These are phyloP conservation scores for Metschnikowia anglica DNA, from an alignment of 805 yeast species.

Conservation along the genomic window DNA sequence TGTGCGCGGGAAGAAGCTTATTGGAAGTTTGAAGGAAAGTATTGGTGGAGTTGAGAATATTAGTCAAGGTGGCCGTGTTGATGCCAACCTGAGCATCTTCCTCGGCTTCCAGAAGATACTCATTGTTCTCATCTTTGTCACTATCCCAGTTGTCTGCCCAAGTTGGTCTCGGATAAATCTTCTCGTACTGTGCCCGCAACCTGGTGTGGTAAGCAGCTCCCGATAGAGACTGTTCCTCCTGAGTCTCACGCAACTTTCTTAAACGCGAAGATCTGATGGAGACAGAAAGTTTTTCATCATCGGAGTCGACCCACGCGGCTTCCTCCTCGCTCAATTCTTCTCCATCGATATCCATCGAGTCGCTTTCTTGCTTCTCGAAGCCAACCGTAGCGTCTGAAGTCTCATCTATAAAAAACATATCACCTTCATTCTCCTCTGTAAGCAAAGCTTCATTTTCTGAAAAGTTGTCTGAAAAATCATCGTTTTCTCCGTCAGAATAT, in stretches of 20 bases:
- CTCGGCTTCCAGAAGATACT: conserved; percentile 25
- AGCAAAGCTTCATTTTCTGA: conserved; percentile 25
- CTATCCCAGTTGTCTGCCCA: conserved; percentile 60
- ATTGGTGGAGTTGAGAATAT: conserved; percentile 32
- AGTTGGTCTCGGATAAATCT: conserved; percentile 77
- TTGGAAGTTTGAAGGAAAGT: conserved; percentile 44
- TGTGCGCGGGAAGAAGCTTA: conserved; percentile 65
- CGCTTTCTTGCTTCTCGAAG: conserved; percentile 43
- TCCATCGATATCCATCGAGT: conserved; percentile 30
- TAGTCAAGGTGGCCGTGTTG: conserved; percentile 33
- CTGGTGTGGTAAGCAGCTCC: conserved; percentile 64
- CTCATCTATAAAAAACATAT: conserved; percentile 45
- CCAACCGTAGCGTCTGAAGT: conserved; percentile 37
- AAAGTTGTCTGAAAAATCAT: not conserved
- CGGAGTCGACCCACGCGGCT: conserved; percentile 80
- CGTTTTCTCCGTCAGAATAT: conserved; percentile 40
- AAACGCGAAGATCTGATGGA: conserved; percentile 61
- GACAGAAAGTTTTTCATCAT: conserved; percentile 72
- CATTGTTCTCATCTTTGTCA: conserved; percentile 34
- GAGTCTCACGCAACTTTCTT: conserved; percentile 67
- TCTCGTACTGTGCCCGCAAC: conserved; percentile 67
- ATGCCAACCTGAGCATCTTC: conserved; percentile 22
- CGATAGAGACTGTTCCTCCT: conserved; percentile 49
- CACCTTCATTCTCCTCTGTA: conserved; percentile 36
- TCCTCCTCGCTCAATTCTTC: conserved; percentile 33